Base-by-base conservation (phyloP, 768 basidiomycete species). In the Pholiota microspora region DNA sequence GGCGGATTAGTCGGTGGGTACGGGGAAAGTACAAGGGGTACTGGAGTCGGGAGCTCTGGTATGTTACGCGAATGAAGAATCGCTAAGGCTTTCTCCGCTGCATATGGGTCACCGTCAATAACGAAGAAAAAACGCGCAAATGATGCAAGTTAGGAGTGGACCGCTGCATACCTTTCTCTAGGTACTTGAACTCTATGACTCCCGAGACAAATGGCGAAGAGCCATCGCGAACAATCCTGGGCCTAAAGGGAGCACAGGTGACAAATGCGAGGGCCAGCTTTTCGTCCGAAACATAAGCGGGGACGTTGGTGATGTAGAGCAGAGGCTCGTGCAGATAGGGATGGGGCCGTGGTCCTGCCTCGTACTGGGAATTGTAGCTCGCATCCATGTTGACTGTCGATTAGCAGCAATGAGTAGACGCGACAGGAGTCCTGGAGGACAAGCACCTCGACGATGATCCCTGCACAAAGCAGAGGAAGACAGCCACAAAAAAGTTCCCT, bases 61-160 rank as follows among this genome's bases (percentile, higher is more conserved):
- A 93, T 77, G 38, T 81, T 81, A 60, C 88, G 86, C 59, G 83
- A 81, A 69, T 93, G 88, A 45, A 94, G 76, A 8, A 87, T 93
- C 12, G 92, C 86, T 23, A 94, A 77, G 12, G 93, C 93, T 69
- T 92, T 94, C 72, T 94, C 92, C 58, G 93, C 93, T 94, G 71
- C 27, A 59, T 29, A 35, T 47, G 25, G n/a, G 58, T 45, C 35
- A 35, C 16, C 60, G 32, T 24, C 53, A 27, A 23, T 53, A 28
- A 38, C 7, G 40, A 1, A 8, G 21, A 18, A 42, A 42, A 42
- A 59, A 46, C 13, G 36, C 48, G 50, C 38, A 32, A 38, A 38
- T 46, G 38, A 25, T 53, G 12, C 31, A 29, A 51, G 57, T 49
- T 57, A 36, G 54, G 35, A 55, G 51, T 35, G 32, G 46, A 40